Evolutionary conservation across 495 filamentous ascomycete species (phyloP).

Genomic region (Penicillium alfredii): DNA sequence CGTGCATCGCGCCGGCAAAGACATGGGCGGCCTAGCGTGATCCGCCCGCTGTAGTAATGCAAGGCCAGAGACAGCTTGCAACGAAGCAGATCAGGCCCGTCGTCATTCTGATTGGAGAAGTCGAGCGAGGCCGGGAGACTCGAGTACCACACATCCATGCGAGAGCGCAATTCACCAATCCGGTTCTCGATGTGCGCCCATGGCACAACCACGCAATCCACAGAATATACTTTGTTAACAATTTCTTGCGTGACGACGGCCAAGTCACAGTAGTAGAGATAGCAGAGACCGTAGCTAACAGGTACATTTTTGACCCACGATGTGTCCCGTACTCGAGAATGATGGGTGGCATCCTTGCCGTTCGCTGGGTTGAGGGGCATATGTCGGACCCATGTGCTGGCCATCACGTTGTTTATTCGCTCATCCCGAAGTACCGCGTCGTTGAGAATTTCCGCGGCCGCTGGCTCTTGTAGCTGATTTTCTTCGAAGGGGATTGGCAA

Average conservation of each 20-base stretch:
- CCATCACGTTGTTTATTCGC: slow-evolving; percentile 30
- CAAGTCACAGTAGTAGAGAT: slow-evolving; percentile 46
- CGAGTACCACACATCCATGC: slow-evolving; percentile 49
- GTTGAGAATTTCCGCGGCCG: slow-evolving; percentile 27
- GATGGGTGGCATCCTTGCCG: slow-evolving; percentile 20
- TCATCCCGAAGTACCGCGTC: slow-evolving; percentile 32
- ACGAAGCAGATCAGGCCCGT: slow-evolving; percentile 29
- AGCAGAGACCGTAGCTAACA: slow-evolving; percentile 39
- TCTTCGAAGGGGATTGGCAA: slow-evolving; percentile 55
- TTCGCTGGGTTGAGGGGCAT: slow-evolving; percentile 33
- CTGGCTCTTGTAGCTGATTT: slow-evolving; percentile 35
- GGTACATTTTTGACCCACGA: slow-evolving; percentile 30
- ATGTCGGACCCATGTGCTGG: slow-evolving; percentile 33
- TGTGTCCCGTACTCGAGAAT: slow-evolving; percentile 18
- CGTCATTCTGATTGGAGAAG: slow-evolving; percentile 37
- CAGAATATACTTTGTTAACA: slow-evolving; percentile 53
- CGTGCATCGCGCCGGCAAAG: slow-evolving; percentile 54
- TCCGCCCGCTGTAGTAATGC: slow-evolving; percentile 53
- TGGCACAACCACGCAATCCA: slow-evolving; percentile 44
- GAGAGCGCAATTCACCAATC: slow-evolving; percentile 46
- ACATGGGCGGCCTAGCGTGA: slow-evolving; percentile 59
- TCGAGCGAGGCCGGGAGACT: slow-evolving; percentile 48
- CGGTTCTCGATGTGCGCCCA: slow-evolving; percentile 57
- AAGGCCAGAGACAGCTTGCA: slow-evolving; percentile 48
- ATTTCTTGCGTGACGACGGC: slow-evolving; percentile 50